Base-by-base conservation (phyloP, 176 grass and related monocot genomes). In the Alopecurus myosuroides region DNA sequence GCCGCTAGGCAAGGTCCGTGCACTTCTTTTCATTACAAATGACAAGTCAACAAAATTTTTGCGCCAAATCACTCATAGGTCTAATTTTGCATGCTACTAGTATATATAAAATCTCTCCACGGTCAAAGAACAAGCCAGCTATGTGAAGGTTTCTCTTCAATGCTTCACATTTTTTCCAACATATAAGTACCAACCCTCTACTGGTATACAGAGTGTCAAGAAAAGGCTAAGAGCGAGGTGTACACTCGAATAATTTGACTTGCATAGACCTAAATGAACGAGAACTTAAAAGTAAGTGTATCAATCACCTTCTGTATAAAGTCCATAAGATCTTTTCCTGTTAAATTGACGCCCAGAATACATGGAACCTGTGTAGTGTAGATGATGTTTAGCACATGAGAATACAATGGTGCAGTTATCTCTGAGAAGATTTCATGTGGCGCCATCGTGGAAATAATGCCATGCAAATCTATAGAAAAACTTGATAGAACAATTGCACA, bases 321-420 rank as follows among this genome's bases (percentile, higher is more conserved):
- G 77, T 98, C 91, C 74, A 90, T 83, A 51, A 98, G 93, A 90
- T 98, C 93, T 73, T 98, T 94, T 64, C 89, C 84, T 78, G 91
- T 95, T 69, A 98, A 88, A 84, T 88, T 85, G 61, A 93, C 91
- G 41, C 96, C 96, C 70, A 98, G 84, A 88, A 98, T 94, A 88
- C 93, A 98, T n/a, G 96, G 93, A 82, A 98, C 96, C 96, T 98
- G 87, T 75, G 76, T 71, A 48, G 70, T 20, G 82, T 42, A 86
- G 79, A 71, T 77, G 62, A 83, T 70, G 18, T 63, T 80, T 80
- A 88, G 80, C 5, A 23, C 3, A 30, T 17, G 7, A 37, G 18
- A 80, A 58, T n/a, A 79, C 29, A 6, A 25, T n/a, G 20, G 26
- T 49, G 42, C 65, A 72, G 40, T 72, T 86, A 76, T 57, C 13